A percentile compares a stretch with the other conserved stretches of the same genome.
These are phyloP conservation scores for Fraxinus paxiana DNA, from an alignment of 305 asterid genomes.

Conservation along the genomic window DNA sequence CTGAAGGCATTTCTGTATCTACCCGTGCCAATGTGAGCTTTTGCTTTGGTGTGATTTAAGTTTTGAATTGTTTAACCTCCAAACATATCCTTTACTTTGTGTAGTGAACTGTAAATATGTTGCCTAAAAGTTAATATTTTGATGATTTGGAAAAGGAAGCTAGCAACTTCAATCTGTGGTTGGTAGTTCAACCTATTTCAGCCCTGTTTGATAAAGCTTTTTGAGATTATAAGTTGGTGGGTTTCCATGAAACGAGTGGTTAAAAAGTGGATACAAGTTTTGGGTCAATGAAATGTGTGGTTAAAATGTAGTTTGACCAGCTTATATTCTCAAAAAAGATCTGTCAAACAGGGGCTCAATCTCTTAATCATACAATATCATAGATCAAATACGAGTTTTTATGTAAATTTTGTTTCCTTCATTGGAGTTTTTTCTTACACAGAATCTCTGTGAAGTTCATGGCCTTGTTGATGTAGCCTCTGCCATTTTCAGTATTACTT, in stretches of 20 bases:
- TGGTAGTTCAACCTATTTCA: neutral
- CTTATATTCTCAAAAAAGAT: neutral
- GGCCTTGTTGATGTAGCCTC: neutral
- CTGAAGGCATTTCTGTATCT: neutral
- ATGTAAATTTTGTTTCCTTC: neutral
- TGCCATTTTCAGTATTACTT: conserved; percentile 13
- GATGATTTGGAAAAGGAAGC: neutral
- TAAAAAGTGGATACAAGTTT: neutral
- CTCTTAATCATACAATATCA: neutral
- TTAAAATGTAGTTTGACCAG: neutral
- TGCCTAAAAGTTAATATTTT: neutral
- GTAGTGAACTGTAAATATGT: neutral
- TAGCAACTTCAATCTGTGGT: neutral
- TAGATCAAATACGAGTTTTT: neutral
- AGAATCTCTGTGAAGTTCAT: conserved; percentile 5
- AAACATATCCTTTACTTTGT: neutral
- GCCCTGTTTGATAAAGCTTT: neutral
- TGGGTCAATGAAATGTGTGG: neutral
- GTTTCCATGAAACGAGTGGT: neutral
- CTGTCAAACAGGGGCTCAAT: neutral
- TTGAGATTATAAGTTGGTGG: neutral
- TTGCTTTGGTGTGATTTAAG: neutral
- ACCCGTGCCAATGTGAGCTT: neutral
- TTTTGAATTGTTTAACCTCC: conserved; percentile 3
- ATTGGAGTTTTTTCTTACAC: conserved; percentile 1